Conservation (phyloP, 306 rosid genomes). For the Carpinus viminea region DNA sequence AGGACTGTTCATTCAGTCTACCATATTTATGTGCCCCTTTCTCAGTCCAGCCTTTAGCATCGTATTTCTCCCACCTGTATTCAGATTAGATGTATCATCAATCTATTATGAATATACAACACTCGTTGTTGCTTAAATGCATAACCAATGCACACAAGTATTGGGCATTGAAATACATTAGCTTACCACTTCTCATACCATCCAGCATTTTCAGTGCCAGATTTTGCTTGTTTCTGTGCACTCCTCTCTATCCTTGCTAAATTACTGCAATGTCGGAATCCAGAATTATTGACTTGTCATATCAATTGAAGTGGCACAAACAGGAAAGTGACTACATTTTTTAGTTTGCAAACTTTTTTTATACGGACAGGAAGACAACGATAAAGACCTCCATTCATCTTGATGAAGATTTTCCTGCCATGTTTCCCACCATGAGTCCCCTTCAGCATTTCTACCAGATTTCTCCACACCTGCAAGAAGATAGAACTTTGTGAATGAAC, state of each 20-base stretch:
- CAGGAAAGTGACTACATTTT: conserved; percentile 2
- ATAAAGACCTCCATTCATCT: conserved; percentile 93
- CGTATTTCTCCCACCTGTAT: conserved; percentile 96
- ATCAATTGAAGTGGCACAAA: background rate
- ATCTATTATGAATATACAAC: conserved; percentile 9
- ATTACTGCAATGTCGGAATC: conserved; percentile 57
- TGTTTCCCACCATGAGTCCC: conserved; percentile 99
- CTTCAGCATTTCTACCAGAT: conserved; percentile 90
- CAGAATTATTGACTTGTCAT: conserved; percentile 11
- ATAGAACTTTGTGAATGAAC: conserved; percentile 22
- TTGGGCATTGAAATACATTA: conserved; percentile 12
- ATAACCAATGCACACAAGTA: conserved; percentile 8
- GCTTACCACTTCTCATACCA: conserved; percentile 97
- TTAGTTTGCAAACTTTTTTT: background rate
- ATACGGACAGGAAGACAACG: conserved; percentile 14
- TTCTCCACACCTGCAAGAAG: conserved; percentile 76
- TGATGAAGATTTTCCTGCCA: conserved; percentile 99
- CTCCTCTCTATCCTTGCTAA: conserved; percentile 96
- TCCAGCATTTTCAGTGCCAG: conserved; percentile 96
- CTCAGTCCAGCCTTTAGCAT: conserved; percentile 99
- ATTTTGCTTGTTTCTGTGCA: conserved; percentile 97
- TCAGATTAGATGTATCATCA: conserved; percentile 31
- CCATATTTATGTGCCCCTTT: conserved; percentile 97
- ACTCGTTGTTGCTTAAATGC: background rate
- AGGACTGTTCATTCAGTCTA: conserved; percentile 92